Evolutionary conservation across 2,329 filamentous ascomycete genomes (phyloP), one percentile per base, ranked within the genome.

Genomic region (Epichloe hybrida): DNA sequence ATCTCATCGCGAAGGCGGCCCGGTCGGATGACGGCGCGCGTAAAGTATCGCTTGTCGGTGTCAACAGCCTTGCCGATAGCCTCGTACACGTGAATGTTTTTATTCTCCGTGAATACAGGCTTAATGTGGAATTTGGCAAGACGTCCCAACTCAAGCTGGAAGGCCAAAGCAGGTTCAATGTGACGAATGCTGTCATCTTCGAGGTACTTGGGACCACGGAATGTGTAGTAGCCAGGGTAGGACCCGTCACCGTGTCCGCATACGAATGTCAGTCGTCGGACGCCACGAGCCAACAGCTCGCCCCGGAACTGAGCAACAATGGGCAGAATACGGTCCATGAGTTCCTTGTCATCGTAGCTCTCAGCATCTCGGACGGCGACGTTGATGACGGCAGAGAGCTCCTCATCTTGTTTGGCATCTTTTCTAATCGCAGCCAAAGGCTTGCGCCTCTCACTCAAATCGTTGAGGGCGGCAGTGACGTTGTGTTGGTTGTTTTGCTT

Each of bases 71-170:
- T 98, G 64, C 93, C 93, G 61, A 95, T 75, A 58, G 88, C 93
- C 75, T 97, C 90, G 71, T 97, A 98, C 53, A 98, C 90, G 74
- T 98, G 93, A 57, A 98, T 96, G 71, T 95, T 97, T 65, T 94
- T 86, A 76, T 98, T 98, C 71, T 97, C 90, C 0, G 93, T 97
- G 72, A 98, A 98, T 48, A 98, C 89, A 2, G 93, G 91, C 74
- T 90, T 94, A 72, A 97, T 95, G 73, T 89, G 84, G 80, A 98
- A 98, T 74, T 96, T 97, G 63, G 86, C 86, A 34, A 98, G 80
- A 67, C 93, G 86, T 53, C 83, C 85, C 56, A 98, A 83, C 71
- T 98, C 93, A 66, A 97, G 86, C 76, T 98, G 93, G 87, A 97
- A 98, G 64, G 93, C 90, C 68, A 96, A 77, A 50, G 93, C 91